These are phyloP conservation scores for Rhodosporidiobolus sp. DNA, from an alignment of 768 basidiomycete genomes.

Conservation along the genomic window DNA sequence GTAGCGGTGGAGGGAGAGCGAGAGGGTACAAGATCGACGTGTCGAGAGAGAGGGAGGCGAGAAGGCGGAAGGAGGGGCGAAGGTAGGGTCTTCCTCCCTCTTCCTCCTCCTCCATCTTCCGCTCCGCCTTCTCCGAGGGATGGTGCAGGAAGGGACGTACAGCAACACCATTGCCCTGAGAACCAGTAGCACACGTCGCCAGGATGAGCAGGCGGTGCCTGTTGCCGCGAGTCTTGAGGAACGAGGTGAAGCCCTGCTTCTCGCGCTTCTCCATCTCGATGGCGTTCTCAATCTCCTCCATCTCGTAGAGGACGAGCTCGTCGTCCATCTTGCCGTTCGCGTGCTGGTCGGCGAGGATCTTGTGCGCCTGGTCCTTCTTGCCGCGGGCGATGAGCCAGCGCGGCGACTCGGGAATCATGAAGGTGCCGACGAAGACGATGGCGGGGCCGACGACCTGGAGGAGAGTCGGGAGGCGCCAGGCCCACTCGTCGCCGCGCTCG, in stretches of 20 bases:
- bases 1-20: no score
- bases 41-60: no score
- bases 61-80: no score
- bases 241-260: conserved; percentile 14
- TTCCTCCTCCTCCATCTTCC: no score
- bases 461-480: conserved; percentile 58
- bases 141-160: neutral
- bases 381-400: conserved; percentile 78
- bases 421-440: conserved; percentile 49
- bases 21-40: no score
- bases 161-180: conserved; percentile 45
- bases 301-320: conserved; percentile 49
- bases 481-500: neutral
- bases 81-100: no score
- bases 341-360: conserved; percentile 76
- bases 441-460: conserved; percentile 62
- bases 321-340: conserved; percentile 61
- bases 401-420: conserved; percentile 74
- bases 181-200: conserved; percentile 2
- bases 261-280: conserved; percentile 44
- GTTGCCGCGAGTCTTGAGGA: conserved; percentile 27
- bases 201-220: conserved; percentile 18
- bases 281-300: conserved; percentile 50
- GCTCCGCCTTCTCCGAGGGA: no score
- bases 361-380: conserved; percentile 63